These are phyloP conservation scores for Protea cynaroides DNA, from an alignment of 164 flowering plant genomes.

Conservation along the genomic window DNA sequence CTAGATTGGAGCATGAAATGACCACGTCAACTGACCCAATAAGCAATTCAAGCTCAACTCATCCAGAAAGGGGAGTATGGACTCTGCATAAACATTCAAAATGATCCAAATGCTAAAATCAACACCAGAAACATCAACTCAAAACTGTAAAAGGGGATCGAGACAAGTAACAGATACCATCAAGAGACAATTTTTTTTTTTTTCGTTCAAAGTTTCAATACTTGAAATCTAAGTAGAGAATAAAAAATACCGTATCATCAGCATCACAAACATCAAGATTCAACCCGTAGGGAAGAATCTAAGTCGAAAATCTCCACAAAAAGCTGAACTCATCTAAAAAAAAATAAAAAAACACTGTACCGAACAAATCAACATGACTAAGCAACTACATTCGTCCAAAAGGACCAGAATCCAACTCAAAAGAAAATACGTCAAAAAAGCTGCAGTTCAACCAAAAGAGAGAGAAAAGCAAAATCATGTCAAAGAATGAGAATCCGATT, in stretches of 20 bases:
- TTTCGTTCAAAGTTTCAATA: too few relatives aligned
- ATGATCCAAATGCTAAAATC: neutral
- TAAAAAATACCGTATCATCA: neutral
- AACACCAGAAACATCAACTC: neutral
- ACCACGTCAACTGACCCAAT: too few relatives aligned
- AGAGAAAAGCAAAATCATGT: constrained; percentile 3
- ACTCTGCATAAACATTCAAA: neutral
- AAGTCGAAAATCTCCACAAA: constrained; percentile 4
- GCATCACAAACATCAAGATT: neutral
- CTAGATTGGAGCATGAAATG: too few relatives aligned
- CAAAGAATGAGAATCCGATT: constrained; percentile 23
- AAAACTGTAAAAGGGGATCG: neutral
- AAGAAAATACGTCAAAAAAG: constrained; percentile 14
- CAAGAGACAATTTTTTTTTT: too few relatives aligned
- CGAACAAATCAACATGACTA: neutral
- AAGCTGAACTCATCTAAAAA: neutral
- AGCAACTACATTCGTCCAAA: constrained; percentile 4
- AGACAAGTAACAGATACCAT: neutral
- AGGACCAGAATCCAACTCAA: constrained; percentile 7
- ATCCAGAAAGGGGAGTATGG: too few relatives aligned
- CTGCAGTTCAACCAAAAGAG: neutral
- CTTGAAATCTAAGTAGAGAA: neutral
- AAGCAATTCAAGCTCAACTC: neutral
- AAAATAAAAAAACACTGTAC: neutral
- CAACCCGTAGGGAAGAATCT: constrained; percentile 2